A percentile compares a stretch with the other conserved stretches of the same genome.
phyloP scores from a whole-genome alignment of 805 yeast genomes.

The Cyberlindnera nakhonratchasimensis region DNA sequence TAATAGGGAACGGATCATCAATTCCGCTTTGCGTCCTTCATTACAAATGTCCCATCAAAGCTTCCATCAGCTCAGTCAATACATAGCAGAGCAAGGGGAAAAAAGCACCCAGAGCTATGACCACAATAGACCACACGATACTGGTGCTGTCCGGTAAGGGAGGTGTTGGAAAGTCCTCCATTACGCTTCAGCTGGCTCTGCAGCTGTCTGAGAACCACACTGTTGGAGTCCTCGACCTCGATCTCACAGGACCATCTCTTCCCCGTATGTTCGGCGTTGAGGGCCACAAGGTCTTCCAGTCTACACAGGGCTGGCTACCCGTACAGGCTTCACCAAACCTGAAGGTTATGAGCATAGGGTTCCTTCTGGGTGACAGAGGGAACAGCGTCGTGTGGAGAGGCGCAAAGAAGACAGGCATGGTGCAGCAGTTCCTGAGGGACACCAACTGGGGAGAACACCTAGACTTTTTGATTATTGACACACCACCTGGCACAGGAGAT shows the following conservation, averaged over 20 bases:
- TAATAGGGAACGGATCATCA: too few species aligned
- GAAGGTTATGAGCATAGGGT: slow-evolving; percentile 61
- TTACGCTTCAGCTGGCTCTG: slow-evolving; percentile 92
- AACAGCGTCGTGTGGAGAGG: slow-evolving; percentile 98
- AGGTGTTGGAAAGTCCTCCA: slow-evolving; percentile 96
- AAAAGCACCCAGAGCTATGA: neutral
- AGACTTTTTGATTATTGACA: slow-evolving; percentile 81
- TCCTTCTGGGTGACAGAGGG: slow-evolving; percentile 77
- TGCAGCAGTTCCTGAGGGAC: slow-evolving; percentile 85
- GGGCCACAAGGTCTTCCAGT: slow-evolving; percentile 71
- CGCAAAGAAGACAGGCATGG: slow-evolving; percentile 97
- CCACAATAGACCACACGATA: slow-evolving; percentile 61
- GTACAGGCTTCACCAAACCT: slow-evolving; percentile 45
- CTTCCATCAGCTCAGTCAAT: neutral
- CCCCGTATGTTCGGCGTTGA: slow-evolving; percentile 97
- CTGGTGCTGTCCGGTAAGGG: slow-evolving; percentile 92
- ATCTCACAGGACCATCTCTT: slow-evolving; percentile 92
- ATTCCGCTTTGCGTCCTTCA: too few species aligned
- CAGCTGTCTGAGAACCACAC: slow-evolving; percentile 67
- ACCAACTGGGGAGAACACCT: slow-evolving; percentile 78
- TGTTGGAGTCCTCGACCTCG: slow-evolving; percentile 95
- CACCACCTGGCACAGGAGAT: slow-evolving; percentile 99
- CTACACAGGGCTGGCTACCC: slow-evolving; percentile 88
- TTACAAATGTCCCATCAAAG: too few species aligned
- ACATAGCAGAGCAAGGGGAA: neutral